These are phyloP conservation scores for Magnusiomyces fungicola DNA, from an alignment of 1,139 yeast species.

Conservation along the genomic window DNA sequence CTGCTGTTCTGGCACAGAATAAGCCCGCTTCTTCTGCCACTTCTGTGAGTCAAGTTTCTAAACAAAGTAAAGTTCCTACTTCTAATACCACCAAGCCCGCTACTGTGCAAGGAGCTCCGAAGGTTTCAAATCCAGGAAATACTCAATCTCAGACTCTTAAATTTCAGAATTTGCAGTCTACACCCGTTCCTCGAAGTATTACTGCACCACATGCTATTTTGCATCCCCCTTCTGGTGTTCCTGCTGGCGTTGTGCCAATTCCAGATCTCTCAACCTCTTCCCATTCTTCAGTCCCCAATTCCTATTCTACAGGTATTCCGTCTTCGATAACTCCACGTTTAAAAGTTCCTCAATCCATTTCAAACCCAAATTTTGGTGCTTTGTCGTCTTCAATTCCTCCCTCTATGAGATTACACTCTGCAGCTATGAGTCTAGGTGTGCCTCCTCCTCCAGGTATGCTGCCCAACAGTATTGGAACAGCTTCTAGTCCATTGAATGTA, in stretches of 20 bases:
- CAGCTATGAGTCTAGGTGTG: not conserved
- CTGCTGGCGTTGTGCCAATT: constrained; percentile 12
- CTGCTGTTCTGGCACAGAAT: not conserved
- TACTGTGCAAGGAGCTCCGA: not conserved
- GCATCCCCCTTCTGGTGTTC: constrained; percentile 11
- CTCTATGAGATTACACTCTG: constrained; percentile 1
- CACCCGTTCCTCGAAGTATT: constrained; percentile 9
- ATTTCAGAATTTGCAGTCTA: constrained; percentile 1
- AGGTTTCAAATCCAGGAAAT: not conserved
- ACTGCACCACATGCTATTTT: constrained; percentile 5
- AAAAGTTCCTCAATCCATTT: constrained; percentile 4
- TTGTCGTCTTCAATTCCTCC: constrained; percentile 1
- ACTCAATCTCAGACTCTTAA: not conserved
- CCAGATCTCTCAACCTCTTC: constrained; percentile 9
- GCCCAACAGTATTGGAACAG: constrained; percentile 1
- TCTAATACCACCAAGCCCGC: not conserved
- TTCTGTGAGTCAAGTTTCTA: not conserved
- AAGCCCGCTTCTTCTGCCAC: constrained; percentile 1
- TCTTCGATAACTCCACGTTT: not conserved
- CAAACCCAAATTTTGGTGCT: not conserved
- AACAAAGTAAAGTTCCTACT: not conserved
- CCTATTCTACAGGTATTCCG: not conserved
- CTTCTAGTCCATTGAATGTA: no score
- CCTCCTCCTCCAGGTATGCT: not conserved
- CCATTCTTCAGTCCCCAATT: not conserved